Evolutionary conservation across 2,329 filamentous ascomycete genomes (phyloP).

Genomic region (Hypomyces rosellus): DNA sequence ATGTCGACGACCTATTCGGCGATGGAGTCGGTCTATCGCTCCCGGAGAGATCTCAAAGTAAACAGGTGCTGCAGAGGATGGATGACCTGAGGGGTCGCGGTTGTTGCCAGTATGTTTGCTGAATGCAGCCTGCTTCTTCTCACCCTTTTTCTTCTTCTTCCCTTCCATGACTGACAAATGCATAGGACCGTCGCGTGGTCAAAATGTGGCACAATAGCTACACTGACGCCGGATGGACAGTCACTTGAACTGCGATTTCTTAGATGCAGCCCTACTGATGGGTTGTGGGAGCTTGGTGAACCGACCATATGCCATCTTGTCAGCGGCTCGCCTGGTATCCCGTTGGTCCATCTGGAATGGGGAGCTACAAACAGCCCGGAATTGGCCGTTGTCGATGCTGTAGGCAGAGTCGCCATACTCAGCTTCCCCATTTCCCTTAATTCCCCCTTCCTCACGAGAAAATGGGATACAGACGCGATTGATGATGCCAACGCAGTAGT

Average conservation of each 20-base stretch:
- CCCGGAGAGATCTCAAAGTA: slow-evolving; percentile 38
- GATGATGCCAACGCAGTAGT: slow-evolving; percentile 74
- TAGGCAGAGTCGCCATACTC: slow-evolving; percentile 70
- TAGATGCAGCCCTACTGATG: slow-evolving; percentile 60
- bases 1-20: slow-evolving; percentile 70
- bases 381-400: slow-evolving; percentile 73
- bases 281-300: slow-evolving; percentile 69
- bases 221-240: slow-evolving; percentile 65
- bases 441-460: slow-evolving; percentile 55
- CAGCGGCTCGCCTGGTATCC: slow-evolving; percentile 55
- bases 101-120: slow-evolving; percentile 66
- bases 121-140: not conserved
- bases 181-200: slow-evolving; percentile 79
- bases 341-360: slow-evolving; percentile 78
- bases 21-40: slow-evolving; percentile 58
- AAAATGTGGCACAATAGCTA: slow-evolving; percentile 76
- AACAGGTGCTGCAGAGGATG: slow-evolving; percentile 64
- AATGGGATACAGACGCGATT: slow-evolving; percentile 59
- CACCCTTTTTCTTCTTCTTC: not conserved
- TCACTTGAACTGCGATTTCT: slow-evolving; percentile 68
- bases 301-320: slow-evolving; percentile 59
- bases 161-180: slow-evolving; percentile 11
- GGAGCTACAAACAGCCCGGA: slow-evolving; percentile 66
- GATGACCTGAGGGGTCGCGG: slow-evolving; percentile 71
- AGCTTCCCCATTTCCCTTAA: slow-evolving; percentile 68